These are phyloP conservation scores for Picochlorum costavermella DNA, from an alignment of 139 green algal genomes.

Conservation along the genomic window DNA sequence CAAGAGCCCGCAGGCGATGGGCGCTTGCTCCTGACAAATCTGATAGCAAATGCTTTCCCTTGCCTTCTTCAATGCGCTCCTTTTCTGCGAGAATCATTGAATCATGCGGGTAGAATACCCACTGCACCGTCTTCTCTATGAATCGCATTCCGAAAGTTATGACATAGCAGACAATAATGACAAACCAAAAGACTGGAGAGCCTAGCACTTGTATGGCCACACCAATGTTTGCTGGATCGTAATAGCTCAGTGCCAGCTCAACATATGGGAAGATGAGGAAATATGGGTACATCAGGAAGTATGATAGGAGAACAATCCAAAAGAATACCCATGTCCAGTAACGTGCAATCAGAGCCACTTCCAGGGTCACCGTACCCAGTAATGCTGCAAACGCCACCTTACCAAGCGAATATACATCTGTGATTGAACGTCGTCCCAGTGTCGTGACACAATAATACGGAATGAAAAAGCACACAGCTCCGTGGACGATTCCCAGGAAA, in stretches of 20 bases:
- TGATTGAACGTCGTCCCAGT: conserved; percentile 24
- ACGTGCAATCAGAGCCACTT: conserved; percentile 50
- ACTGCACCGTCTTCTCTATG: conserved; percentile 32
- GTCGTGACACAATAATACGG: conserved; percentile 38
- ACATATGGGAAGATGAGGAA: conserved; percentile 48
- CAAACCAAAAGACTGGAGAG: conserved; percentile 41
- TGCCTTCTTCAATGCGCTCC: conserved; percentile 6
- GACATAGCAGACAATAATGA: conserved; percentile 29
- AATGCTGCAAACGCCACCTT: conserved; percentile 42
- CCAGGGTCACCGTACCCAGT: conserved; percentile 51
- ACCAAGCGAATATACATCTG: conserved; percentile 49
- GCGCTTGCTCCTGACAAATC: conserved; percentile 1
- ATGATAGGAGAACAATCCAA: conserved; percentile 44
- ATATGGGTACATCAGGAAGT: conserved; percentile 55
- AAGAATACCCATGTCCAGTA: conserved; percentile 61
- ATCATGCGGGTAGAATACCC: conserved; percentile 42
- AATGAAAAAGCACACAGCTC: conserved; percentile 54
- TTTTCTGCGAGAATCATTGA: conserved; percentile 42
- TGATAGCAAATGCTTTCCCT: conserved; percentile 4
- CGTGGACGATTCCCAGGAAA: conserved; percentile 30
- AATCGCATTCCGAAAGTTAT: conserved; percentile 37
- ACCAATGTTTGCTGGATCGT: conserved; percentile 43
- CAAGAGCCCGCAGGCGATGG: conserved; percentile 2
- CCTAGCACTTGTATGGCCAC: conserved; percentile 27
- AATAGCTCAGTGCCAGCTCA: conserved; percentile 26